Evolutionary conservation across 2,329 filamentous ascomycete genomes (phyloP), one percentile per base, ranked within the genome.

Genomic region (Emergomyces pasteurianus): DNA sequence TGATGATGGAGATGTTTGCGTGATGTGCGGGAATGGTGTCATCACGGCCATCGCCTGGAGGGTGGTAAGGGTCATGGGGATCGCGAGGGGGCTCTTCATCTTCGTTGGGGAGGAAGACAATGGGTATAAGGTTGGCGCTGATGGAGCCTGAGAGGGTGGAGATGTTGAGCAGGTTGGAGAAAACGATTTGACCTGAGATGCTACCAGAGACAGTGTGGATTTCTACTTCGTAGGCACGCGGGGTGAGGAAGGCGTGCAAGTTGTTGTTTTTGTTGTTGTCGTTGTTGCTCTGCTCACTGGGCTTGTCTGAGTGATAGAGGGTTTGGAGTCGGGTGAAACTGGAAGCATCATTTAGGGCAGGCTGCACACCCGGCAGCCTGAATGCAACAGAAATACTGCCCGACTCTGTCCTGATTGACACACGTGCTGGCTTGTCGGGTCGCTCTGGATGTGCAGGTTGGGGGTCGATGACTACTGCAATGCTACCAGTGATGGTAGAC

Each of bases 91-190:
- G 50, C 23, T 59, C 40, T 18, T 46, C 49, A 4, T 58, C 58
- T 16, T 52, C 36, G 9, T 52, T 28, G 42, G 18, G 40, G 5
- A 55, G 42, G 26, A 64, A 63, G 16, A 64, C 61, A 40, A 67
- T 74, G 7, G 85, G 75, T 1, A 72, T 70, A 31, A 86, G 75
- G 0, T 73, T 77, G 10, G 81, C 78, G 21, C 72, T 75, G 49
- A 85, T 76, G 12, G 67, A 71, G 34, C 83, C 84, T 55, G 71
- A 72, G 0, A 71, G 65, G 10, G 81, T 78, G 3, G 74, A 72
- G 28, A 76, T 67, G 64, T 83, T 74, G 5, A 73, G 69, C 49
- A 80, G 77, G 28, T 76, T 73, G 1, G 79, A 72, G 36, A 83
- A 77, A 6, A 82, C 72, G 64, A 83, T 73, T 58, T 75, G 73